Base-by-base conservation (phyloP, 352 stramenopile genomes). In the Phytophthora pseudosyringae region DNA sequence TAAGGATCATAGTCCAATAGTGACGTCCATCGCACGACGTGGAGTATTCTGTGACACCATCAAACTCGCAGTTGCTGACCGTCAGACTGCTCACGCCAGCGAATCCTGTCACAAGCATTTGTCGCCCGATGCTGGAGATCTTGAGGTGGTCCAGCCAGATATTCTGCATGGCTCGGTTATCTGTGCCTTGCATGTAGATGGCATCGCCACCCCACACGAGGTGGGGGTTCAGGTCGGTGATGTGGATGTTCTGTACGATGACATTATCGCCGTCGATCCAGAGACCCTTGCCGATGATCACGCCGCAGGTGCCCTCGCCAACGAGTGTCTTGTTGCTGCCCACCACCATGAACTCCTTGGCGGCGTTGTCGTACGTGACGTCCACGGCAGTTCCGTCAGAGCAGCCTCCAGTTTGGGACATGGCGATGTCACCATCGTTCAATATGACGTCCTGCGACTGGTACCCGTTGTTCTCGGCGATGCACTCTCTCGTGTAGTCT, bases 231-330 rank as follows among this genome's bases (percentile, higher is more conserved):
- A 67, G 41, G 13, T 67, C 8, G 11, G 59, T 67, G 41, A 67
- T 60, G 49, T 60, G 44, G 38, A 78, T 54, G 46, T 83, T 83
- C 59, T 83, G 73, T 15, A 82, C 48, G 31, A 86, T 83, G 28
- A 86, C 74, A 50, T 83, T 86, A 52, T 59, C 63, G n/a, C 73
- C 74, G 4, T 36, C 38, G 62, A 81, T 69, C 18, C 44, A 58
- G 6, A 80, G 44, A 0, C 76, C 73, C 52, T 85, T 85, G 39
- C 73, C 68, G 43, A 76, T 59, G 29, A 82, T 62, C 49, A 78
- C 61, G 8, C 71, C 73, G 5, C 53, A 69, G 10, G 49, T 64
- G 12, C 71, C 76, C 31, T 78, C 66, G 6, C 76, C 76, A 18
- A 77, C 73, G 0, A 85, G 43, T 1, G 73, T 85, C 63, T 85